Conservation (phyloP, 1,139 yeast species). For the Protomyces inundatus region DNA sequence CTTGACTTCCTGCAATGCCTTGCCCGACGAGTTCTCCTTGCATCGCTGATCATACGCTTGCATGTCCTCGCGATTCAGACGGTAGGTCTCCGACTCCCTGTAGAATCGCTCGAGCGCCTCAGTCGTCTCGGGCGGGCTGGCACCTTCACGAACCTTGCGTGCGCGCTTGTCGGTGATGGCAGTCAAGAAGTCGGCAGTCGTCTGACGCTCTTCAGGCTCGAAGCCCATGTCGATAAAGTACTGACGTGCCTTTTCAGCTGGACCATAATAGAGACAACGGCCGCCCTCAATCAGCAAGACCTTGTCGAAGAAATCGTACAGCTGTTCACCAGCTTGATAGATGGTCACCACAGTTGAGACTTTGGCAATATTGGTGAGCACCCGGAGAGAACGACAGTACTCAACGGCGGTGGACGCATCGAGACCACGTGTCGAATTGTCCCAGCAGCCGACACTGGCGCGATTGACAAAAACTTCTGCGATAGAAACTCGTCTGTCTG, state of each 20-base stretch:
- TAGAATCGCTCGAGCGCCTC: slow-evolving; percentile 62
- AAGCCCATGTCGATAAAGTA: slow-evolving; percentile 65
- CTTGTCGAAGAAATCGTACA: slow-evolving; percentile 62
- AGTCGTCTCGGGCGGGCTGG: slow-evolving; percentile 60
- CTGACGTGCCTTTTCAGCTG: slow-evolving; percentile 52
- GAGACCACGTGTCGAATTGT: slow-evolving; percentile 69
- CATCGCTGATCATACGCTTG: slow-evolving; percentile 44
- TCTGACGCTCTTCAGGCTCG: slow-evolving; percentile 64
- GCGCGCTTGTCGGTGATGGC: slow-evolving; percentile 9
- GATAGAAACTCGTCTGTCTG: slow-evolving; percentile 56
- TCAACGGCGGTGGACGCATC: slow-evolving; percentile 60
- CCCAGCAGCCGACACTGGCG: slow-evolving; percentile 64
- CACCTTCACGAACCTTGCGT: slow-evolving; percentile 35
- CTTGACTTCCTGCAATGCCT: slow-evolving; percentile 28
- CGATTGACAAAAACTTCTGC: slow-evolving; percentile 61
- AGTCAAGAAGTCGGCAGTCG: slow-evolving; percentile 77
- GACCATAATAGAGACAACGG: slow-evolving; percentile 69
- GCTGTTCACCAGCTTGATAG: slow-evolving; percentile 76
- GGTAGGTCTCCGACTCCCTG: slow-evolving; percentile 36
- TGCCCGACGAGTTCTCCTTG: slow-evolving; percentile 44
- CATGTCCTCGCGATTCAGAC: not conserved
- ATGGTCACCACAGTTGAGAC: slow-evolving; percentile 68
- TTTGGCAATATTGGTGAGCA: slow-evolving; percentile 54
- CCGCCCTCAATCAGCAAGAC: slow-evolving; percentile 70
- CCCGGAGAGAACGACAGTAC: slow-evolving; percentile 62